A percentile compares a stretch with the other conserved stretches of the same genome.
Conservation (phyloP, 2,329 filamentous ascomycete genomes). For the Davidsoniella eucalypti region DNA sequence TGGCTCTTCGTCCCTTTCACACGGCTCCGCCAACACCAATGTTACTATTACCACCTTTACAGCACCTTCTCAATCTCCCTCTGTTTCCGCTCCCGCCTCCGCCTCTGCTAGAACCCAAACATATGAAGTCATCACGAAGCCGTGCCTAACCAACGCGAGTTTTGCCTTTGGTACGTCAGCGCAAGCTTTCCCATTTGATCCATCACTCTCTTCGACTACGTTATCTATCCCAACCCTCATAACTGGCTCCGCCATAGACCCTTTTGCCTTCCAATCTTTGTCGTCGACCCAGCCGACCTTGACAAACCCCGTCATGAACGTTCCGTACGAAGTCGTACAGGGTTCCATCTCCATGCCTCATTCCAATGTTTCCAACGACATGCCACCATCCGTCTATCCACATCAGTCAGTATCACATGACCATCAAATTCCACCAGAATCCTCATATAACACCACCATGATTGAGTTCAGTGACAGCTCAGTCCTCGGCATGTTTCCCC, state of each 20-base stretch:
- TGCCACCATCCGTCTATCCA: no score
- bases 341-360: no score
- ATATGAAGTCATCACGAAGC: slow-evolving; percentile 34
- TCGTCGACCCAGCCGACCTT: no score
- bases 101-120: background rate
- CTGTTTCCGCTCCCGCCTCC: background rate
- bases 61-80: background rate
- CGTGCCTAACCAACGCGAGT: slow-evolving; percentile 29
- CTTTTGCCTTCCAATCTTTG: no score
- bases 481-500: no score
- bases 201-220: slow-evolving; percentile 4
- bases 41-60: background rate
- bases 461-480: no score
- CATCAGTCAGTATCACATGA: no score
- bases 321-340: no score
- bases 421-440: no score
- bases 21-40: background rate
- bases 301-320: slow-evolving; percentile 16
- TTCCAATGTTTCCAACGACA: no score
- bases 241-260: slow-evolving; percentile 14
- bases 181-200: slow-evolving; percentile 15
- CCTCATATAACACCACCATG: no score
- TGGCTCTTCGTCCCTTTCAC: no score
- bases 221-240: background rate
- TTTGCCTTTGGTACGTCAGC: slow-evolving; percentile 28